Percentiles rank a stretch among this genome's conserved stretches.
phyloP scores from a whole-genome alignment of 2,329 filamentous ascomycete species.

The Raffaelea arxii region DNA sequence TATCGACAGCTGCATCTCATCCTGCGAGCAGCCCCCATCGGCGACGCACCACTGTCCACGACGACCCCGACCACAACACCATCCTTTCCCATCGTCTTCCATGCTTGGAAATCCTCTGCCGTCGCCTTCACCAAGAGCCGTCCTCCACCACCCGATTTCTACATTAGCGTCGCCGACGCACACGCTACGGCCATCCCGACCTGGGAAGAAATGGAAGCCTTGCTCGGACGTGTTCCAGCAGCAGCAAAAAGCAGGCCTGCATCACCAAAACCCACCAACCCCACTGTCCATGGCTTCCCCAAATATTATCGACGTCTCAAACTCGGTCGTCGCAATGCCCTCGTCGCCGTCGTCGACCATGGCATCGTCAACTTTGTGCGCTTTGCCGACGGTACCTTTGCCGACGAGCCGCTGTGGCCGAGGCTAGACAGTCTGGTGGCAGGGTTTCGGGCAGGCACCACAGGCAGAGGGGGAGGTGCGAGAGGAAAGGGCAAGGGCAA shows the following conservation, averaged over 20 bases:
- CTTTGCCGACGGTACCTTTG: conserved; percentile 72
- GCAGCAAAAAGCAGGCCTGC: conserved; percentile 30
- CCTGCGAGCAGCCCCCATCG: conserved; percentile 48
- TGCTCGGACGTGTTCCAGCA: conserved; percentile 67
- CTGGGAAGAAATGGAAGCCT: conserved; percentile 56
- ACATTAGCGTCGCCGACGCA: conserved; percentile 72
- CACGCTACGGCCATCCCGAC: conserved; percentile 63
- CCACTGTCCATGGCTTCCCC: conserved; percentile 14
- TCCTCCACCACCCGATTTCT: conserved; percentile 72
- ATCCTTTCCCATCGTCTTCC: conserved; percentile 66
- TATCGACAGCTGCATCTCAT: conserved; percentile 70
- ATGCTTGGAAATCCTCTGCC: conserved; percentile 69
- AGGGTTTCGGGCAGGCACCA: conserved; percentile 17
- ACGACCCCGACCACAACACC: conserved; percentile 13
- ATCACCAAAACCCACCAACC: background rate
- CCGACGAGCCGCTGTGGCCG: conserved; percentile 61
- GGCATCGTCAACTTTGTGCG: conserved; percentile 83
- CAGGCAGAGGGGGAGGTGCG: conserved; percentile 22
- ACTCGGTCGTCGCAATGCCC: conserved; percentile 72
- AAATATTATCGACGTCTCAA: conserved; percentile 67
- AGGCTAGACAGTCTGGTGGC: conserved; percentile 32
- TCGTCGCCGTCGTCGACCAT: conserved; percentile 81
- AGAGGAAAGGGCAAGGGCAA: background rate
- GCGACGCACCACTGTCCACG: conserved; percentile 9
- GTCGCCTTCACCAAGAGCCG: conserved; percentile 66